These are phyloP conservation scores for Hyphodiscus hymeniophilus DNA, from an alignment of 495 filamentous ascomycete species.

Conservation along the genomic window DNA sequence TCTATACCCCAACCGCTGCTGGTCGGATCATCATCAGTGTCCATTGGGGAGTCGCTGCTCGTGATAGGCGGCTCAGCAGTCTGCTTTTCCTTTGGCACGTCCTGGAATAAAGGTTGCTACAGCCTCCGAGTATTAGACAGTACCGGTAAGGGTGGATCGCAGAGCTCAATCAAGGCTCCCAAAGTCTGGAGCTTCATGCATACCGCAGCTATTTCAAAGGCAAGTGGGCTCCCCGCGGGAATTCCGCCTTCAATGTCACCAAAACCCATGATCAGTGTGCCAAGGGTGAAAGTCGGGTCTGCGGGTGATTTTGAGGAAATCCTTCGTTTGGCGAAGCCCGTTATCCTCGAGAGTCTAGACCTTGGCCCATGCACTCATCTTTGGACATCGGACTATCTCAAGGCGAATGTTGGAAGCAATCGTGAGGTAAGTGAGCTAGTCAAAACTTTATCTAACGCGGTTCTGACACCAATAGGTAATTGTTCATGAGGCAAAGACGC, in stretches of 20 bases:
- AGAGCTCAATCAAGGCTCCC: not conserved
- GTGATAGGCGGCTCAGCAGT: slow-evolving; percentile 76
- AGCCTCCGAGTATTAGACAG: not conserved
- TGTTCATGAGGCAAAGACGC: slow-evolving; percentile 55
- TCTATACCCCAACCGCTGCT: slow-evolving; percentile 40
- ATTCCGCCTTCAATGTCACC: not conserved
- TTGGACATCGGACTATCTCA: slow-evolving; percentile 68
- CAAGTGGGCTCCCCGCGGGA: not conserved
- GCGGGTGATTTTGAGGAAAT: slow-evolving; percentile 50
- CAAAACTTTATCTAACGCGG: not conserved
- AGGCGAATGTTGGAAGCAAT: slow-evolving; percentile 51
- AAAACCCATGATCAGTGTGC: not conserved
- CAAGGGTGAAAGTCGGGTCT: slow-evolving; percentile 30
- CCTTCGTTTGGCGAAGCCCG: slow-evolving; percentile 49
- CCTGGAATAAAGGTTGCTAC: slow-evolving; percentile 57
- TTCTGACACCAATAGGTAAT: slow-evolving; percentile 45
- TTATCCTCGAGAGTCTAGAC: slow-evolving; percentile 54
- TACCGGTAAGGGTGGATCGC: not conserved
- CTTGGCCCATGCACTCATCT: slow-evolving; percentile 56
- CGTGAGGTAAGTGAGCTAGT: slow-evolving; percentile 43
- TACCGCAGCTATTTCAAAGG: slow-evolving; percentile 2
- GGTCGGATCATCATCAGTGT: slow-evolving; percentile 48
- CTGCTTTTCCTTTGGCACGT: slow-evolving; percentile 82
- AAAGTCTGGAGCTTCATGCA: slow-evolving; percentile 3
- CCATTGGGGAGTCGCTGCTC: slow-evolving; percentile 33